Conservation (phyloP, 805 yeast species). For the Metschnikowia lunata region DNA sequence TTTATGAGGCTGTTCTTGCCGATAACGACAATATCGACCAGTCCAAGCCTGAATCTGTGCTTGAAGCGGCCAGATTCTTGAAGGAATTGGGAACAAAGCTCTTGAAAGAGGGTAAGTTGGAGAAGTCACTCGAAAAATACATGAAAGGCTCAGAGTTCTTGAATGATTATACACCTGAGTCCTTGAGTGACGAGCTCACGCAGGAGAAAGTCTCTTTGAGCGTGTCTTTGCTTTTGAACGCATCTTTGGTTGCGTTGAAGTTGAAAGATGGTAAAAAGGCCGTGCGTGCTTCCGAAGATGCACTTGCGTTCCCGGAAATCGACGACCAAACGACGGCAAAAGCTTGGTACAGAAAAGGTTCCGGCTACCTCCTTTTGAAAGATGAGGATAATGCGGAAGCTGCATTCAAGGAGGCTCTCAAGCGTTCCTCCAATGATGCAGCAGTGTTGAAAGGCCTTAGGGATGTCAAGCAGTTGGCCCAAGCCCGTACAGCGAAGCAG, state of each 20-base stretch:
- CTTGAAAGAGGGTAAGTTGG: constrained; percentile 60
- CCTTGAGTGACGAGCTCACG: constrained; percentile 51
- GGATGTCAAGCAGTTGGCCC: constrained; percentile 51
- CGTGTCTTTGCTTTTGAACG: constrained; percentile 63
- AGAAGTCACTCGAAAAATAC: constrained; percentile 63
- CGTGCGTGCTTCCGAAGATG: constrained; percentile 59
- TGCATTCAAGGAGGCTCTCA: constrained; percentile 62
- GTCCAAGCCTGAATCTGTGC: constrained; percentile 58
- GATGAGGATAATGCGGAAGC: constrained; percentile 67
- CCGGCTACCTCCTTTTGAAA: constrained; percentile 59
- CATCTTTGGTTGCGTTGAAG: constrained; percentile 71
- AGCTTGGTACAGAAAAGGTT: constrained; percentile 83
- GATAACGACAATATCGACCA: constrained; percentile 68
- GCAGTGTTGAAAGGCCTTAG: constrained; percentile 63
- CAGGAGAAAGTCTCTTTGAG: constrained; percentile 50
- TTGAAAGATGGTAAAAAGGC: constrained; percentile 50
- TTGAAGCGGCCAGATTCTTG: constrained; percentile 58
- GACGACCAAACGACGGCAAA: constrained; percentile 73
- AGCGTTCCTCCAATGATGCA: constrained; percentile 63
- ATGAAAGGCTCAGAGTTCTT: constrained; percentile 66
- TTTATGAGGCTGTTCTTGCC: constrained; percentile 67
- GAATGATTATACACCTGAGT: constrained; percentile 71
- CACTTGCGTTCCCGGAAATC: constrained; percentile 53
- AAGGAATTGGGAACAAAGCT: constrained; percentile 76
- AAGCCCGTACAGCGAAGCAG: constrained; percentile 58